A percentile compares a stretch with the other conserved stretches of the same genome.
These are phyloP conservation scores for Apium graveolens DNA, from an alignment of 129 eudicot species.

Conservation along the genomic window DNA sequence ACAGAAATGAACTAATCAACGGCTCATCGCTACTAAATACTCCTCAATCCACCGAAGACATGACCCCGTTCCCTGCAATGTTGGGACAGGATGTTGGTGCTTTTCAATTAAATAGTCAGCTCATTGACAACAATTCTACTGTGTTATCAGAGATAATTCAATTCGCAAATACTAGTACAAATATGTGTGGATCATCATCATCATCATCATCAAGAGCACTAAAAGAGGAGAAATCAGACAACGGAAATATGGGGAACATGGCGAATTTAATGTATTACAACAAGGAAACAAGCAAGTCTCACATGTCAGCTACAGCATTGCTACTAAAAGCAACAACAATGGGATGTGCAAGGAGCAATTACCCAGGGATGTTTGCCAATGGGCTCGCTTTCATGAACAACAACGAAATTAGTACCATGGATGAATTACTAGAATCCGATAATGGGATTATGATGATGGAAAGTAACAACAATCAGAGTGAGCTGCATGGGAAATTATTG, in stretches of 20 bases:
- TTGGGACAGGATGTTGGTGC: neutral
- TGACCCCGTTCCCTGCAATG: conserved; percentile 3
- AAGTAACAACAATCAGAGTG: neutral
- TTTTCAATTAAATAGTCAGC: neutral
- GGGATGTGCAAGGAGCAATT: conserved; percentile 17
- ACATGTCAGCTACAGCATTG: conserved; percentile 23
- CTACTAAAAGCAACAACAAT: conserved; percentile 16
- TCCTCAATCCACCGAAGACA: conserved; percentile 3
- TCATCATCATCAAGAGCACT: conserved; percentile 1
- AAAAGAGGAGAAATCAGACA: conserved; percentile 11
- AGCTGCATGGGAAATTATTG: conserved; percentile 4
- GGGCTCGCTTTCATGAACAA: neutral
- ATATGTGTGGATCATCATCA: conserved; percentile 7
- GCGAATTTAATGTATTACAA: conserved; percentile 8
- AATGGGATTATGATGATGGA: neutral
- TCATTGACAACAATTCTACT: neutral
- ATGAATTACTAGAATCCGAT: neutral
- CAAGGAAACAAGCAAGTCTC: neutral
- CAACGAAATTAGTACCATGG: neutral
- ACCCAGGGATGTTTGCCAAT: neutral
- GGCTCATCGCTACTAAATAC: neutral
- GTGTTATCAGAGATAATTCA: neutral
- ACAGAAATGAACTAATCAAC: conserved; percentile 13
- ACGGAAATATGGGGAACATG: neutral
- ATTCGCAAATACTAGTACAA: neutral